These are phyloP conservation scores for Coprinopsis marcescibilis DNA, from an alignment of 768 basidiomycete genomes.

Conservation along the genomic window DNA sequence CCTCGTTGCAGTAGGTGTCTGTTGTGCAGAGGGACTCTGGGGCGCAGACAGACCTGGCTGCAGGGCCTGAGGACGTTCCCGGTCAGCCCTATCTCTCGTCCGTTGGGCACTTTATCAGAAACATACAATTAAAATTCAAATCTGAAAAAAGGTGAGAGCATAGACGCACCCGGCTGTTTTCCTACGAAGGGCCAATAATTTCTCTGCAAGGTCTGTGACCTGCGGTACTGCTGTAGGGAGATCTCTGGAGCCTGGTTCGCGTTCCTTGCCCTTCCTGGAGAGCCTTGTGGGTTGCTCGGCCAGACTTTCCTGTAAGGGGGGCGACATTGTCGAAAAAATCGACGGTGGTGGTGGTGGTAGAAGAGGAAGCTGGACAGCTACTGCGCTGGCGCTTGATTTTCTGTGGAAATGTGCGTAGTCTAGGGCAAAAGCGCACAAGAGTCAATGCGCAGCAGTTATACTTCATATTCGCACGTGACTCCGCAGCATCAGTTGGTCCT, in stretches of 20 bases:
- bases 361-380: conserved; percentile 13
- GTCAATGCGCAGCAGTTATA: conserved; percentile 9
- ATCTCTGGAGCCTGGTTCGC: conserved; percentile 26
- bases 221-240: conserved; percentile 24
- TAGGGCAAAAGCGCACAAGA: conserved; percentile 6
- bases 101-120: conserved; percentile 33
- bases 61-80: conserved; percentile 24
- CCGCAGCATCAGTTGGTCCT: neutral
- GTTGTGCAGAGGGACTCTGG: conserved; percentile 16
- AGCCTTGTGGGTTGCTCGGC: conserved; percentile 16
- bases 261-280: conserved; percentile 37
- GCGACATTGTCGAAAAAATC: conserved; percentile 9
- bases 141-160: neutral
- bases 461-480: conserved; percentile 3
- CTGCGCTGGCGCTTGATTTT: conserved; percentile 16
- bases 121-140: conserved; percentile 9
- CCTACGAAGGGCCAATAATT: conserved; percentile 62
- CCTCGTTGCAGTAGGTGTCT: conserved; percentile 15
- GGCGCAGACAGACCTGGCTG: conserved; percentile 23
- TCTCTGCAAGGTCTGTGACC: conserved; percentile 48
- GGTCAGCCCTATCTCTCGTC: conserved; percentile 42
- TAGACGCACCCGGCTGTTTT: conserved; percentile 50
- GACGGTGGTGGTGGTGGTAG: conserved; percentile 21
- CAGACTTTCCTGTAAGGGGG: conserved; percentile 1
- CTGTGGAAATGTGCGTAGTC: conserved; percentile 4